A percentile compares a stretch with the other conserved stretches of the same genome.
phyloP scores from a whole-genome alignment of 345 rosid genomes.

The Linum usitatissimum region DNA sequence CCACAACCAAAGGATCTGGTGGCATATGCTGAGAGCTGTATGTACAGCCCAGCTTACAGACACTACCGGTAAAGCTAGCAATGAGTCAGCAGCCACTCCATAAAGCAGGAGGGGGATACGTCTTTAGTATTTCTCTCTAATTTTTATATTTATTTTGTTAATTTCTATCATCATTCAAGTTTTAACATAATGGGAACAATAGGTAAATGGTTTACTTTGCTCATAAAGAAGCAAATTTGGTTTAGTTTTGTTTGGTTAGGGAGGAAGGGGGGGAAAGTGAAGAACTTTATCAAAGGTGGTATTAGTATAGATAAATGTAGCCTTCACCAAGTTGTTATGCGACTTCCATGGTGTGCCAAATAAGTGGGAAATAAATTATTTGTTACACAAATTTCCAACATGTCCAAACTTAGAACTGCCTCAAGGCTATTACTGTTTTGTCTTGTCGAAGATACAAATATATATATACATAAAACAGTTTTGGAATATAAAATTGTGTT shows the following conservation, averaged over 20 bases:
- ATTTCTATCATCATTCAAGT: neutral
- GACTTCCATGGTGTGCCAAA: neutral
- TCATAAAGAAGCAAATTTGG: neutral
- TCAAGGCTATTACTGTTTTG: too few relatives aligned
- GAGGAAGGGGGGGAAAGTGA: neutral
- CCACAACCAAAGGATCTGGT: conserved; percentile 70
- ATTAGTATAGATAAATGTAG: neutral
- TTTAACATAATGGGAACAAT: neutral
- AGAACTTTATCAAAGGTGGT: neutral
- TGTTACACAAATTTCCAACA: too few relatives aligned
- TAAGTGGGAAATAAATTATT: too few relatives aligned
- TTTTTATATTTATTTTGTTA: too few relatives aligned
- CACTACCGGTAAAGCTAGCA: conserved; percentile 14
- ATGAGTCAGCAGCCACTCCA: too few relatives aligned
- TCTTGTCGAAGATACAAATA: too few relatives aligned
- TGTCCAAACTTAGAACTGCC: too few relatives aligned
- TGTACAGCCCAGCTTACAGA: conserved; percentile 80
- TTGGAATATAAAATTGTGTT: too few relatives aligned
- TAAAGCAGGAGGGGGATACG: neutral
- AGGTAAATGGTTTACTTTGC: neutral
- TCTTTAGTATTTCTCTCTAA: neutral
- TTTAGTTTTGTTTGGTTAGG: neutral
- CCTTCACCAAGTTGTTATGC: neutral
- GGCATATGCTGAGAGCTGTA: conserved; percentile 75
- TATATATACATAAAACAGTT: too few relatives aligned